A percentile compares a stretch with the other conserved stretches of the same genome.
Evolutionary conservation across 2,329 filamentous ascomycete genomes (phyloP).

Genomic region (Blumeria graminis): DNA sequence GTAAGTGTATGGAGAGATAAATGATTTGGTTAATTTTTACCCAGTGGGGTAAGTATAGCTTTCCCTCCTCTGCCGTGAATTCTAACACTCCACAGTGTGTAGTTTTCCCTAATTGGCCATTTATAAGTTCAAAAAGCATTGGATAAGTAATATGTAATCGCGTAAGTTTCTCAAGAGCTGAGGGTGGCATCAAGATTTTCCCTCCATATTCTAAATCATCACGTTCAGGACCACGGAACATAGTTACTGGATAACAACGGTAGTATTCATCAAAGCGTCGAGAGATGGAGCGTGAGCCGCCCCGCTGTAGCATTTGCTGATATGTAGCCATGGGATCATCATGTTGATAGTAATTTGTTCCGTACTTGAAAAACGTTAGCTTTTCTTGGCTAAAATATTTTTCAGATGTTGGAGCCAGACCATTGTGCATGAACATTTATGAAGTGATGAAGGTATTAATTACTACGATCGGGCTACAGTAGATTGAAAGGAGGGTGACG

Average conservation of each 20-base stretch:
- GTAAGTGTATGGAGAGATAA: slow-evolving; percentile 2
- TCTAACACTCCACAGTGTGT: slow-evolving; percentile 91
- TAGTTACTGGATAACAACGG: slow-evolving; percentile 82
- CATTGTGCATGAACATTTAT: no score
- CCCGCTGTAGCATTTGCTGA: slow-evolving; percentile 11
- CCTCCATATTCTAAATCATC: slow-evolving; percentile 85
- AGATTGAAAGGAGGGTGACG: no score
- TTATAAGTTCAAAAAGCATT: slow-evolving; percentile 87
- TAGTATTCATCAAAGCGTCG: slow-evolving; percentile 97
- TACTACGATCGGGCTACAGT: no score
- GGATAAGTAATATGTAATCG: slow-evolving; percentile 91
- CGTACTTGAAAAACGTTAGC: slow-evolving; percentile 9
- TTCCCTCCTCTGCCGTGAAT: slow-evolving; percentile 91
- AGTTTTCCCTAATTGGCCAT: slow-evolving; percentile 53
- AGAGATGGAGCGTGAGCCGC: slow-evolving; percentile 16
- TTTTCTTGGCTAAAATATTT: neutral
- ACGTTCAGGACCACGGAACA: slow-evolving; percentile 77
- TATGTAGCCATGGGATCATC: slow-evolving; percentile 13
- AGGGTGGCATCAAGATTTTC: slow-evolving; percentile 94
- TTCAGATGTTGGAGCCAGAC: no score
- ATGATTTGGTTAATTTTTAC: slow-evolving; percentile 21
- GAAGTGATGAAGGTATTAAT: no score
- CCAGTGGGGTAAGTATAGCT: slow-evolving; percentile 91
- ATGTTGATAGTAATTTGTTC: slow-evolving; percentile 10
- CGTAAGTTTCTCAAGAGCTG: slow-evolving; percentile 88